A percentile compares a stretch with the other conserved stretches of the same genome.
phyloP scores from a whole-genome alignment of 768 basidiomycete genomes.

The Serpula lacrymans region DNA sequence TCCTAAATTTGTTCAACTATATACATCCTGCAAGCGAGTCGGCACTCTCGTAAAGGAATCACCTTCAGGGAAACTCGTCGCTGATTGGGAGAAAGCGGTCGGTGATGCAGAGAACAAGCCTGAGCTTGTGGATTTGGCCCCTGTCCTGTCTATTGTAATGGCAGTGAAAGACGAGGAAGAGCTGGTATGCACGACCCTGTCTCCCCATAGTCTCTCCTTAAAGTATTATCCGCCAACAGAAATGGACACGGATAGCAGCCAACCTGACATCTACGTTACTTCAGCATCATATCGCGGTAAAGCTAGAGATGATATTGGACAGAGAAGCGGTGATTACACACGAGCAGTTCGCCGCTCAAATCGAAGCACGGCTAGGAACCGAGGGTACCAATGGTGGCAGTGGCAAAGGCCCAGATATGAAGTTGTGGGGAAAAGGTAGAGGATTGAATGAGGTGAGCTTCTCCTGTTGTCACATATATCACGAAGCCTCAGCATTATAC shows the following conservation, averaged over 20 bases:
- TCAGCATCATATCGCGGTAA: conserved; percentile 79
- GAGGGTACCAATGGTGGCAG: conserved; percentile 62
- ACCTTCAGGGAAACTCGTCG: conserved; percentile 79
- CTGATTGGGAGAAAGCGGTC: conserved; percentile 78
- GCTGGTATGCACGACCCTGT: conserved; percentile 49
- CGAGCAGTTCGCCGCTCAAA: conserved; percentile 77
- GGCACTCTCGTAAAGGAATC: conserved; percentile 81
- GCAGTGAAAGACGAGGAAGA: conserved; percentile 92
- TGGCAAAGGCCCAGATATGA: conserved; percentile 87
- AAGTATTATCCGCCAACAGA: conserved; percentile 54
- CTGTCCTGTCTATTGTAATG: conserved; percentile 74
- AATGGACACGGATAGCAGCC: conserved; percentile 71
- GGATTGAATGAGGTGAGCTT: conserved; percentile 60
- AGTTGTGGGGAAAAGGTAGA: conserved; percentile 82
- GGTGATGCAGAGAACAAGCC: conserved; percentile 55
- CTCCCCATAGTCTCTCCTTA: conserved; percentile 8
- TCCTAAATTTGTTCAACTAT: conserved; percentile 60
- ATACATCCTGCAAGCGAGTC: conserved; percentile 59
- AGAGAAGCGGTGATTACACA: conserved; percentile 89
- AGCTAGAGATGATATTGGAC: conserved; percentile 88
- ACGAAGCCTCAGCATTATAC: background rate
- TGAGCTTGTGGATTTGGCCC: conserved; percentile 74
- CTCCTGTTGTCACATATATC: background rate
- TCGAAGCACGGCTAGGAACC: conserved; percentile 85
- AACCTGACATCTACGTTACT: conserved; percentile 83